Base-by-base conservation (phyloP, 495 filamentous ascomycete genomes). In the Pyrenopolyporus hunteri region DNA sequence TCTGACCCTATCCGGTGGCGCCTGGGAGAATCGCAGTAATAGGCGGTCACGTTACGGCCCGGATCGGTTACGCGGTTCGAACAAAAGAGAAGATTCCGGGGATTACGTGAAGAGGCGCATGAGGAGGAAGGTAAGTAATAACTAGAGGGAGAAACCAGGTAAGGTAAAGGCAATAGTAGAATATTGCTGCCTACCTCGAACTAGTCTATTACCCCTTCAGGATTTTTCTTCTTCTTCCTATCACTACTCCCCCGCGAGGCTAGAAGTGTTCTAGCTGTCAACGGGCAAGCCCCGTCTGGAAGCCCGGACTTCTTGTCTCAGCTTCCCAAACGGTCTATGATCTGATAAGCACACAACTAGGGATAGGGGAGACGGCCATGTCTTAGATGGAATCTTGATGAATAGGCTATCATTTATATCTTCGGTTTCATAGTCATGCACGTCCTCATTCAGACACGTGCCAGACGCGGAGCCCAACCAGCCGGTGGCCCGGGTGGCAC, bases 201-300 rank as follows among this genome's bases (percentile, higher is more conserved):
- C n/a, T n/a, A 33, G 36, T 19, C 4, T 6, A 39, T 39, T 2
- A 39, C 9, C 1, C 7, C 11, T 19, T 14, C 19, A 45, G 11
- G 25, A 31, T 23, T 22, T 11, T 10, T 9, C n/a, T 20, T 29
- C 28, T 29, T 26, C 2, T 16, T 36, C 20, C 32, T 35, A 33
- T 20, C 17, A 25, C 28, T 25, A 43, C 25, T 16, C 26, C 17
- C 23, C 32, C 5, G 22, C 4, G 36, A 22, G 23, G 43, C 22
- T 22, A 20, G 39, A 35, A 25, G 20, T 54, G 9, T 44, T 11
- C 17, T 44, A 59, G 50, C 36, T 45, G 55, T 29, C 29, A 42
- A 50, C 55, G 55, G 55, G 46, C 43, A 19, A 5, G 50, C 55
- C 55, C 55, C 45, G 4, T 2, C 28, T 26, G 8, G 29, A 22